Evolutionary conservation across 495 filamentous ascomycete genomes (phyloP).

Genomic region (Apiosordaria backusii): DNA sequence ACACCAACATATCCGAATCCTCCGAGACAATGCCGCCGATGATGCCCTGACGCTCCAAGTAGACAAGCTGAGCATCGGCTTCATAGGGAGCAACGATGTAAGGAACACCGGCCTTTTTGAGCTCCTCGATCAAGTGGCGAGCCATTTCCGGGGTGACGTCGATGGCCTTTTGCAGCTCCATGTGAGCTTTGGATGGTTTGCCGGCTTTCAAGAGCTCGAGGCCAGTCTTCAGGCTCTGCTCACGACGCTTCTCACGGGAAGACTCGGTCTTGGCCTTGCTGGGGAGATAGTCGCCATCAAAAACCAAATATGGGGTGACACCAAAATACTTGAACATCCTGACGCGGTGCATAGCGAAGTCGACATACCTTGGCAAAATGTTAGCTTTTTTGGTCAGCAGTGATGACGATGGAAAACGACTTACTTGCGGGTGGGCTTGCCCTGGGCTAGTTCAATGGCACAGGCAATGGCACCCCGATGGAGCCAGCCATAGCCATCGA

Average conservation of each 20-base stretch:
- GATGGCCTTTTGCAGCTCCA: conserved; percentile 90
- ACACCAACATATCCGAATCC: conserved; percentile 94
- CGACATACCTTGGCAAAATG: conserved; percentile 63
- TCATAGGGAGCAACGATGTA: conserved; percentile 98
- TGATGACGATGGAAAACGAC: conserved; percentile 23
- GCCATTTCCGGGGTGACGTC: conserved; percentile 98
- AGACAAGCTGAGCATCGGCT: conserved; percentile 93
- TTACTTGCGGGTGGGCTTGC: conserved; percentile 82
- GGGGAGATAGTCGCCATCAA: conserved; percentile 93
- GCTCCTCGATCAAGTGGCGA: conserved; percentile 81
- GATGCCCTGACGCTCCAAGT: conserved; percentile 78
- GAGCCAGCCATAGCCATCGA: conserved; percentile 98
- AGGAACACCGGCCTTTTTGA: conserved; percentile 72
- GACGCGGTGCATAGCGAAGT: conserved; percentile 86
- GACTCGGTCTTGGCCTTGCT: conserved; percentile 91
- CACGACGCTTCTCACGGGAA: conserved; percentile 63
- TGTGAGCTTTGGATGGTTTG: conserved; percentile 72
- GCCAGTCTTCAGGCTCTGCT: conserved; percentile 69
- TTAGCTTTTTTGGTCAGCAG: neutral
- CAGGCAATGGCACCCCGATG: conserved; percentile 91
- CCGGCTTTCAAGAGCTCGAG: conserved; percentile 77
- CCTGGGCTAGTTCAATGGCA: conserved; percentile 84
- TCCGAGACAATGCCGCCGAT: conserved; percentile 90
- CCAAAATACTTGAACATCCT: conserved; percentile 91
- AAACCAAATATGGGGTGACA: conserved; percentile 86